phyloP scores from a whole-genome alignment of 768 basidiomycete species.

The Mycena epipterygia region DNA sequence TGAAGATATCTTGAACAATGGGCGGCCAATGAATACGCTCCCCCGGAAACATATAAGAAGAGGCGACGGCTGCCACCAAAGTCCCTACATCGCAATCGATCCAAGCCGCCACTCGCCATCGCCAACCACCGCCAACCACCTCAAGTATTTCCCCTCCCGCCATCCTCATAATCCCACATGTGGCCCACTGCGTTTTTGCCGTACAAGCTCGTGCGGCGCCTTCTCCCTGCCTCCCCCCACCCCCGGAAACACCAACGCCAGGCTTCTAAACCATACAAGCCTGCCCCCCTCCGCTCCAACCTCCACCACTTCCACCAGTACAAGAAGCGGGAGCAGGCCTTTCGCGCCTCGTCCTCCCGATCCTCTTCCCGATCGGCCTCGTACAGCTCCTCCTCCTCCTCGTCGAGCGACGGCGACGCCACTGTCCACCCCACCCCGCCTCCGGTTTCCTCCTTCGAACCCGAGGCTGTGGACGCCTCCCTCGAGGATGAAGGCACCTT shows the following conservation, averaged over 20 bases:
- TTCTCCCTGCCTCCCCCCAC: background rate
- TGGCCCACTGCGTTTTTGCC: no score
- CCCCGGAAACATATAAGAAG: conserved; percentile 10
- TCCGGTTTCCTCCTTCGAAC: background rate
- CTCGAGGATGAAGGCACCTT: background rate
- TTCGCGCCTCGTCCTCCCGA: background rate
- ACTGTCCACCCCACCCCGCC: background rate
- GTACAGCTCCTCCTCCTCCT: background rate
- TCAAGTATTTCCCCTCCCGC: background rate
- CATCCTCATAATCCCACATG: no score
- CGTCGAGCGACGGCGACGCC: background rate
- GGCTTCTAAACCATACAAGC: conserved; percentile 1
- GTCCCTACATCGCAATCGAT: background rate
- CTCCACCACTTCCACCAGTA: conserved; percentile 24
- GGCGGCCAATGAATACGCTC: background rate
- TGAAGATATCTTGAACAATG: conserved; percentile 21
- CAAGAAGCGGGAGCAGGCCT: conserved; percentile 3
- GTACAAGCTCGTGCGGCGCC: background rate
- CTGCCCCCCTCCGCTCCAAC: conserved; percentile 3
- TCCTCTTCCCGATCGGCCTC: background rate
- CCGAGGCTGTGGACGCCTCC: background rate
- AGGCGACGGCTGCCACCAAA: background rate
- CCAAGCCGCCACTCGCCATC: background rate
- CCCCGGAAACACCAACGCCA: background rate
- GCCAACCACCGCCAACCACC: background rate